phyloP scores from a whole-genome alignment of 495 filamentous ascomycete species.

The Lichenothelia convexa region DNA sequence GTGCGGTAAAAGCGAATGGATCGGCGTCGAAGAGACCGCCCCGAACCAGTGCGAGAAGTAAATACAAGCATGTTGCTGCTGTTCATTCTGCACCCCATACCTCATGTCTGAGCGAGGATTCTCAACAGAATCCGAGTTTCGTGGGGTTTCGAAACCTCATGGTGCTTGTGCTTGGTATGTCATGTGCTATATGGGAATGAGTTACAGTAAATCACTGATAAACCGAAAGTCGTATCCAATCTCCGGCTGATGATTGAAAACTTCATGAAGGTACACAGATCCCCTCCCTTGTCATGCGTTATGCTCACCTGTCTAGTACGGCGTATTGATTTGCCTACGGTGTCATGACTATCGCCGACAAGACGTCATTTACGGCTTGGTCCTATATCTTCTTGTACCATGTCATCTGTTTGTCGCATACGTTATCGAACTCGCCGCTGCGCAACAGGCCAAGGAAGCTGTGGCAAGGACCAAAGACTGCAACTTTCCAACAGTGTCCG shows the following conservation, averaged over 20 bases:
- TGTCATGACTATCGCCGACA: constrained; percentile 73
- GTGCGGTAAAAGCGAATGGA: not conserved
- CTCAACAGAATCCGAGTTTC: constrained; percentile 57
- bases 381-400: constrained; percentile 70
- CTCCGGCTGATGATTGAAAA: constrained; percentile 90
- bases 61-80: constrained; percentile 78
- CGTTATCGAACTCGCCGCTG: constrained; percentile 66
- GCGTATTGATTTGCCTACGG: constrained; percentile 76
- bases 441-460: constrained; percentile 48
- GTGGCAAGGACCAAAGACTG: constrained; percentile 43
- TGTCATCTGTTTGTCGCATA: constrained; percentile 81
- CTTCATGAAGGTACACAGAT: constrained; percentile 59
- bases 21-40: not conserved
- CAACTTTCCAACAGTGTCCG: constrained; percentile 27
- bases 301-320: constrained; percentile 41
- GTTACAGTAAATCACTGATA: not conserved
- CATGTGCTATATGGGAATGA: not conserved
- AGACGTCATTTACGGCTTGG: constrained; percentile 55
- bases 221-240: constrained; percentile 61
- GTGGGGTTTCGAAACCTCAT: constrained; percentile 89
- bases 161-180: constrained; percentile 73
- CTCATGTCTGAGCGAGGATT: constrained; percentile 74
- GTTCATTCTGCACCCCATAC: constrained; percentile 52
- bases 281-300: not conserved
- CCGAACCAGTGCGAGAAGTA: constrained; percentile 10